A percentile compares a stretch with the other conserved stretches of the same genome.
phyloP scores from a whole-genome alignment of 805 yeast genomes.

The Kuraishia molischiana region DNA sequence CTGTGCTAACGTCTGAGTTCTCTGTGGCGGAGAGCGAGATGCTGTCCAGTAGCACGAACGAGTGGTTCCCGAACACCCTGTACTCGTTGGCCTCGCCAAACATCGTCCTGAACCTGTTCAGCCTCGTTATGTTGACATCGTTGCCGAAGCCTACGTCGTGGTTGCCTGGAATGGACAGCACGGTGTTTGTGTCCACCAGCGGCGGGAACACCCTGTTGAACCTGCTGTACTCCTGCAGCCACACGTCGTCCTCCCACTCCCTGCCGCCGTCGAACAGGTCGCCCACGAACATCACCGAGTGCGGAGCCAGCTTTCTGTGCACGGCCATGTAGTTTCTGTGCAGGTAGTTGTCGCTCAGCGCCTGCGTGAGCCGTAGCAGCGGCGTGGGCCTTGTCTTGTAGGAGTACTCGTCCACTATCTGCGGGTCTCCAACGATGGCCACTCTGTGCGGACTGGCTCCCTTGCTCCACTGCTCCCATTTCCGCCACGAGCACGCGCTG shows the following conservation, averaged over 20 bases:
- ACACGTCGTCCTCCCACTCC: constrained; percentile 59
- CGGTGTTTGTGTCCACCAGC: constrained; percentile 29
- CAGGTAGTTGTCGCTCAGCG: constrained; percentile 69
- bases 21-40: constrained; percentile 64
- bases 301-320: constrained; percentile 55
- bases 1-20: constrained; percentile 29
- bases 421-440: constrained; percentile 84
- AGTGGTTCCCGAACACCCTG: constrained; percentile 55
- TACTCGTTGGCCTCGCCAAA: constrained; percentile 66
- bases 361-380: constrained; percentile 44
- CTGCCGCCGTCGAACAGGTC: constrained; percentile 95
- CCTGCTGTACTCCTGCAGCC: constrained; percentile 64
- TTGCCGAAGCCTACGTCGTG: constrained; percentile 95
- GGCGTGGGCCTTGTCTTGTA: constrained; percentile 60
- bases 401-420: constrained; percentile 79
- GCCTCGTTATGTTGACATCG: constrained; percentile 45
- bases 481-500: constrained; percentile 46
- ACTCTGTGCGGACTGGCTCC: constrained; percentile 3
- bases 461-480: constrained; percentile 51
- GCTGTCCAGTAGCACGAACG: constrained; percentile 70
- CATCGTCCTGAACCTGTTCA: constrained; percentile 52
- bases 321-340: constrained; percentile 61
- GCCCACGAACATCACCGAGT: constrained; percentile 72
- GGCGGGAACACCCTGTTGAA: constrained; percentile 60
- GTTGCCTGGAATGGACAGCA: constrained; percentile 65